Evolutionary conservation across 352 stramenopile genomes (phyloP).

Genomic region (Globisporangium abappressorium): DNA sequence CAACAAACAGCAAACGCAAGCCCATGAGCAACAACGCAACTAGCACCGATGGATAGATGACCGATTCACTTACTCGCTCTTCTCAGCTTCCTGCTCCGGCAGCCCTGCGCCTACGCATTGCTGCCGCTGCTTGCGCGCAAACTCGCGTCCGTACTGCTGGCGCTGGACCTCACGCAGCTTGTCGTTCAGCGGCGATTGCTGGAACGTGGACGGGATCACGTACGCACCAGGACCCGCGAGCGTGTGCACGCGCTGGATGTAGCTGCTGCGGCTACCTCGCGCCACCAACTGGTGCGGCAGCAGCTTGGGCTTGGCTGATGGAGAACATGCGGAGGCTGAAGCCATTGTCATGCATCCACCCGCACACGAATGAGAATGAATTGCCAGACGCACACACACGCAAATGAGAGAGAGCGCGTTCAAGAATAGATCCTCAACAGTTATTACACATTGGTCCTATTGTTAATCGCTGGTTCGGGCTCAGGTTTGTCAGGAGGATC

Average conservation of each 20-base stretch:
- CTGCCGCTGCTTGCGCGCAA: constrained; percentile 23
- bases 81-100: background rate
- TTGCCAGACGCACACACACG: too few species aligned
- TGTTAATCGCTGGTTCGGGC: too few species aligned
- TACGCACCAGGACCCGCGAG: constrained; percentile 52
- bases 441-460: too few species aligned
- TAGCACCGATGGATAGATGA: too few species aligned
- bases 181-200: constrained; percentile 27
- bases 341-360: background rate
- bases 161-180: constrained; percentile 44
- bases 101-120: constrained; percentile 1
- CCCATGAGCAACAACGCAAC: background rate
- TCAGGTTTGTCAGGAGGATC: too few species aligned
- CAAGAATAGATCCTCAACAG: background rate
- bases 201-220: constrained; percentile 57
- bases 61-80: background rate
- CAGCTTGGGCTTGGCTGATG: constrained; percentile 5
- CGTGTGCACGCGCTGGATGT: constrained; percentile 49
- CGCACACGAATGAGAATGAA: background rate
- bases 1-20: background rate
- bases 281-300: constrained; percentile 29
- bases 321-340: background rate
- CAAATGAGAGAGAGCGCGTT: background rate
- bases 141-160: constrained; percentile 52
- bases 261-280: constrained; percentile 33